Evolutionary conservation across 1,284 basidiomycete species (phyloP).

Genomic region (Leccinum subatratum): DNA sequence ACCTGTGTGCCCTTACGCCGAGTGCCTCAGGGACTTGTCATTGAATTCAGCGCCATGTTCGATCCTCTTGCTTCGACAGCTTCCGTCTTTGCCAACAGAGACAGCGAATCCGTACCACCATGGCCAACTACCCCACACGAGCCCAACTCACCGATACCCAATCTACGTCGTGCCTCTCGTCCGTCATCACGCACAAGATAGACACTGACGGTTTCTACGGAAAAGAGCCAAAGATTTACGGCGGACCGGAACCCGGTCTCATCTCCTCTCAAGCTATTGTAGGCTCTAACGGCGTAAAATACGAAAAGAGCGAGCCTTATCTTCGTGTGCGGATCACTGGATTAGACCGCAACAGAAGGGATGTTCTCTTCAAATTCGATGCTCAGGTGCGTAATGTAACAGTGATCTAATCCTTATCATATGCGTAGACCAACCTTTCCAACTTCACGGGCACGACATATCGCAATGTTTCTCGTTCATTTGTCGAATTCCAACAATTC

Average conservation of each 20-base stretch:
- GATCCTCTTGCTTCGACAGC: slow-evolving; percentile 52
- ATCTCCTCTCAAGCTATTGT: slow-evolving; percentile 66
- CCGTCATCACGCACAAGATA: slow-evolving; percentile 42
- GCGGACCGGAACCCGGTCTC: slow-evolving; percentile 73
- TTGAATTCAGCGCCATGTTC: slow-evolving; percentile 36
- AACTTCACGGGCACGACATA: slow-evolving; percentile 87
- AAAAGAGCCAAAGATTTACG: slow-evolving; percentile 76
- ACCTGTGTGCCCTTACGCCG: not conserved
- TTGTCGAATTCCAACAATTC: slow-evolving; percentile 87
- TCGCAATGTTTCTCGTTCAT: slow-evolving; percentile 86
- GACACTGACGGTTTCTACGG: slow-evolving; percentile 59
- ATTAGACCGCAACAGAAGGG: slow-evolving; percentile 87
- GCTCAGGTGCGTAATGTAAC: slow-evolving; percentile 64
- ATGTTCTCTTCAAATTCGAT: slow-evolving; percentile 87
- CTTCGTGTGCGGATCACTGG: slow-evolving; percentile 83
- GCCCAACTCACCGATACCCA: slow-evolving; percentile 47
- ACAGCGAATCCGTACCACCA: slow-evolving; percentile 40
- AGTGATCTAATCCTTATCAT: not conserved
- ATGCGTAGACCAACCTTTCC: slow-evolving; percentile 80
- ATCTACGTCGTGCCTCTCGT: slow-evolving; percentile 43
- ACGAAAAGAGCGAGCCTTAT: slow-evolving; percentile 74
- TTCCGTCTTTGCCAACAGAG: slow-evolving; percentile 40
- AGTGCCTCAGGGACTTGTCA: not conserved
- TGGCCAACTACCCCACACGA: slow-evolving; percentile 61
- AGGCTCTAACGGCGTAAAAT: slow-evolving; percentile 60